Evolutionary conservation across 208 protist species (phyloP).

Genomic region (Porcisia hertigi): DNA sequence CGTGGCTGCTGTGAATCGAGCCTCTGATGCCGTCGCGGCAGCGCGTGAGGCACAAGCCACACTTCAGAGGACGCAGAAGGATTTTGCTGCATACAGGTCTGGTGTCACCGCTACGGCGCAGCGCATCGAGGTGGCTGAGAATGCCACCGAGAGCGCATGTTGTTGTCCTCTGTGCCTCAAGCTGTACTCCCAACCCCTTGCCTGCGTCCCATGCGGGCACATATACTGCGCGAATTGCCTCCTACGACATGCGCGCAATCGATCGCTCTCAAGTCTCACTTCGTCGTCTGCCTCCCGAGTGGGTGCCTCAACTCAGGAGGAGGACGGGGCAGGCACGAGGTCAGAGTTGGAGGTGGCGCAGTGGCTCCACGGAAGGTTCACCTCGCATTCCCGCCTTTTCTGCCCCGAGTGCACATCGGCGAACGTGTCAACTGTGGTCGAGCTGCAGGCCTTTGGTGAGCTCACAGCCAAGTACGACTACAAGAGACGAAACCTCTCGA

Average conservation of each 20-base stretch:
- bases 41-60: conserved; percentile 9
- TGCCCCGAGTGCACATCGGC: conserved; percentile 45
- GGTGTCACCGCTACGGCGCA: conserved; percentile 40
- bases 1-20: not conserved
- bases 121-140: conserved; percentile 68
- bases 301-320: not conserved
- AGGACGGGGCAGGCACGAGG: not conserved
- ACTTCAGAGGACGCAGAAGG: not conserved
- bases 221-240: conserved; percentile 76
- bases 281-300: not conserved
- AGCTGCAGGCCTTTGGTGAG: conserved; percentile 10
- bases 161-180: conserved; percentile 73
- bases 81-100: conserved; percentile 21
- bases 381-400: conserved; percentile 13
- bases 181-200: conserved; percentile 53
- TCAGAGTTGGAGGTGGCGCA: conserved; percentile 16
- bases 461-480: conserved; percentile 16
- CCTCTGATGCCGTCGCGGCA: conserved; percentile 1
- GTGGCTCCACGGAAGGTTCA: conserved; percentile 1
- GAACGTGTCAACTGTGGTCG: conserved; percentile 19
- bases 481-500: conserved; percentile 5
- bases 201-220: conserved; percentile 89
- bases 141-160: conserved; percentile 76
- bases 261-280: conserved; percentile 10
- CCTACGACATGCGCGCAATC: conserved; percentile 51